Evolutionary conservation across 2,329 filamentous ascomycete genomes (phyloP).

Genomic region (Ceratocystis eucalypticola): DNA sequence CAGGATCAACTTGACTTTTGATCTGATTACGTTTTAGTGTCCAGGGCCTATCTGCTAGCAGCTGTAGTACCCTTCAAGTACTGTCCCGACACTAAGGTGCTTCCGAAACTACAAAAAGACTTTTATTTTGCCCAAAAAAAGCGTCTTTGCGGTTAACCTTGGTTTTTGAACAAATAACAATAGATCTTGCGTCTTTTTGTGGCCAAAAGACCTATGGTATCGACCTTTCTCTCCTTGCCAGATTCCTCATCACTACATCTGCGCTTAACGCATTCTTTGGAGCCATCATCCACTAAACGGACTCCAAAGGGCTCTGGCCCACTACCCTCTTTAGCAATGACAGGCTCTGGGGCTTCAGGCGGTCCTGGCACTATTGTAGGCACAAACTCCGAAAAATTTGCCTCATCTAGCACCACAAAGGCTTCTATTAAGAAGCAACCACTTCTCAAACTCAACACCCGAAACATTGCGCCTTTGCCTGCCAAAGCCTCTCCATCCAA

Average conservation of each 20-base stretch:
- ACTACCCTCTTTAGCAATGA: conserved; percentile 12
- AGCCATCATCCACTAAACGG: conserved; percentile 16
- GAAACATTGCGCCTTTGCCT: conserved; percentile 9
- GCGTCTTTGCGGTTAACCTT: no score
- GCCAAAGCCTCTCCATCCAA: conserved; percentile 10
- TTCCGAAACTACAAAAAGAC: neutral
- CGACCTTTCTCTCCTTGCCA: neutral
- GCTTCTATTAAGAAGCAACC: conserved; percentile 4
- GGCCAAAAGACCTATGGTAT: neutral
- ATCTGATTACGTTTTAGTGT: conserved; percentile 16
- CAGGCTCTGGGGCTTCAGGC: conserved; percentile 9
- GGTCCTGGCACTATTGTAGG: conserved; percentile 7
- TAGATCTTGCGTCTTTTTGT: neutral
- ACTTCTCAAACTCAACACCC: conserved; percentile 8
- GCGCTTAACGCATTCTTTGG: conserved; percentile 8
- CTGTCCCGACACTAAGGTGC: neutral
- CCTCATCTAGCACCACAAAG: conserved; percentile 12
- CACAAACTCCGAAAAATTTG: conserved; percentile 17
- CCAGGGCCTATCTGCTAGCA: neutral
- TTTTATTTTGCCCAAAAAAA: neutral
- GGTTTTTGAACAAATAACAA: neutral
- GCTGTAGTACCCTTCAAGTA: conserved; percentile 14
- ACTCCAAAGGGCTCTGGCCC: conserved; percentile 13
- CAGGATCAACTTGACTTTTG: conserved; percentile 7
- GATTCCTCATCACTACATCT: conserved; percentile 11